These are phyloP conservation scores for Cichorium intybus DNA, from an alignment of 140 eudicot genomes.

Conservation along the genomic window DNA sequence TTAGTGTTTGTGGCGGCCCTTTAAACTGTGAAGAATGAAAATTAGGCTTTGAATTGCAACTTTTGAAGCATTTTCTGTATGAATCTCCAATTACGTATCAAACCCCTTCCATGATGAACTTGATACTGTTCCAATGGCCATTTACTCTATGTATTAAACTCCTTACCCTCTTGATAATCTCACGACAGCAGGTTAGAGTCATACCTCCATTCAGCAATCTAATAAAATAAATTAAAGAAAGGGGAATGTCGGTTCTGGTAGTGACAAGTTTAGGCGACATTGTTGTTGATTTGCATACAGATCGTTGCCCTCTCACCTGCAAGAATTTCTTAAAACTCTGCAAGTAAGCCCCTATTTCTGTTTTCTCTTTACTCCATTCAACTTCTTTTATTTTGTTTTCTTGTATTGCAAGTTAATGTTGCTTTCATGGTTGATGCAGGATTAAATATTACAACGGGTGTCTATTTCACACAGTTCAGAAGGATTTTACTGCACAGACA, in stretches of 20 bases:
- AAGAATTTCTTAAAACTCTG: slow-evolving; percentile 92
- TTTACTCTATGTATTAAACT: neutral
- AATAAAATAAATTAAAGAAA: neutral
- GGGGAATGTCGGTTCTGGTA: slow-evolving; percentile 71
- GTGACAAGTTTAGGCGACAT: slow-evolving; percentile 92
- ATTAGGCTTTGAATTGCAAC: neutral
- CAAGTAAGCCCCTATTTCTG: slow-evolving; percentile 54
- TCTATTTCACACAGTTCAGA: slow-evolving; percentile 85
- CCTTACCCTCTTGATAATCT: neutral
- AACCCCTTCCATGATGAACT: neutral
- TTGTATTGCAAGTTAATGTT: neutral
- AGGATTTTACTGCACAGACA: slow-evolving; percentile 91
- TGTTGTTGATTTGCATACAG: slow-evolving; percentile 74
- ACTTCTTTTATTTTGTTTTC: neutral
- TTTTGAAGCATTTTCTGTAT: neutral
- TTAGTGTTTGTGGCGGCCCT: neutral
- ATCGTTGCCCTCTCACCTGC: slow-evolving; percentile 95
- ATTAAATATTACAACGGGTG: slow-evolving; percentile 91
- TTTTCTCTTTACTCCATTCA: neutral
- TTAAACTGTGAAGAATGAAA: neutral
- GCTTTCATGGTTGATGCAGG: slow-evolving; percentile 46
- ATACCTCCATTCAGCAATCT: neutral
- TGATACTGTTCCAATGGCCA: neutral
- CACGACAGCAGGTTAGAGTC: neutral
- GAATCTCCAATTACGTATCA: no score